Conservation (phyloP, 2,329 filamentous ascomycete species). For the Niveomyces coronatus region DNA sequence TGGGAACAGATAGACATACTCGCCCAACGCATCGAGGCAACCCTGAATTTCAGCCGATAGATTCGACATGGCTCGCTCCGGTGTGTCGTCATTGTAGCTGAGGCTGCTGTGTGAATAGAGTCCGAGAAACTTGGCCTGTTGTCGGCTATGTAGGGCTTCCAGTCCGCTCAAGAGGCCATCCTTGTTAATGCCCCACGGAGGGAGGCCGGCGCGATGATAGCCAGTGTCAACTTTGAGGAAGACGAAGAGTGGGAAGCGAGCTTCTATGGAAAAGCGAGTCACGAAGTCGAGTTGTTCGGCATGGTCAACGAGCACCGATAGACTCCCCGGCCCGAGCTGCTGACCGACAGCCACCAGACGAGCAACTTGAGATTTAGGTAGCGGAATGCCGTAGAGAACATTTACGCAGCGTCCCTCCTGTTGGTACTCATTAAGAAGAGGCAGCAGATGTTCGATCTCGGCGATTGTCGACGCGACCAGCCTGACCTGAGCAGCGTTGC, state of each 20-base stretch:
- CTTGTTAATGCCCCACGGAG: conserved; percentile 29
- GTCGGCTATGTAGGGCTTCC: conserved; percentile 15
- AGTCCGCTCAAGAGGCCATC: conserved; percentile 26
- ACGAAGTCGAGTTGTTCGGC: conserved; percentile 31
- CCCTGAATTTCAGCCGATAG: conserved; percentile 21
- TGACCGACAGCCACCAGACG: conserved; percentile 37
- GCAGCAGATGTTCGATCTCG: conserved; percentile 45
- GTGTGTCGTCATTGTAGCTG: conserved; percentile 19
- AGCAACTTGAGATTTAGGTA: conserved; percentile 41
- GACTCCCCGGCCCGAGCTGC: conserved; percentile 32
- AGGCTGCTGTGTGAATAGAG: conserved; percentile 25
- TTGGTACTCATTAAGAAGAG: conserved; percentile 34
- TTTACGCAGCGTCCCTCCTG: conserved; percentile 13
- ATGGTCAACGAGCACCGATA: conserved; percentile 50
- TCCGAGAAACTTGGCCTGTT: conserved; percentile 13
- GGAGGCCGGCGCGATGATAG: conserved; percentile 50
- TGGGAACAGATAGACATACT: conserved; percentile 11
- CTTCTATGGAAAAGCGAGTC: conserved; percentile 21
- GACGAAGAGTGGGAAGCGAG: conserved; percentile 25
- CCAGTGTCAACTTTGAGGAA: conserved; percentile 56
- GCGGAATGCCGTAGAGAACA: conserved; percentile 51
- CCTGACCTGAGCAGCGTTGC: conserved; percentile 29
- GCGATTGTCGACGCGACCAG: conserved; percentile 49
- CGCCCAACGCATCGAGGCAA: conserved; percentile 17
- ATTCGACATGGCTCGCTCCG: conserved; percentile 20